Conservation (phyloP, 1,284 basidiomycete genomes). For the Ganoderma multipileum region DNA sequence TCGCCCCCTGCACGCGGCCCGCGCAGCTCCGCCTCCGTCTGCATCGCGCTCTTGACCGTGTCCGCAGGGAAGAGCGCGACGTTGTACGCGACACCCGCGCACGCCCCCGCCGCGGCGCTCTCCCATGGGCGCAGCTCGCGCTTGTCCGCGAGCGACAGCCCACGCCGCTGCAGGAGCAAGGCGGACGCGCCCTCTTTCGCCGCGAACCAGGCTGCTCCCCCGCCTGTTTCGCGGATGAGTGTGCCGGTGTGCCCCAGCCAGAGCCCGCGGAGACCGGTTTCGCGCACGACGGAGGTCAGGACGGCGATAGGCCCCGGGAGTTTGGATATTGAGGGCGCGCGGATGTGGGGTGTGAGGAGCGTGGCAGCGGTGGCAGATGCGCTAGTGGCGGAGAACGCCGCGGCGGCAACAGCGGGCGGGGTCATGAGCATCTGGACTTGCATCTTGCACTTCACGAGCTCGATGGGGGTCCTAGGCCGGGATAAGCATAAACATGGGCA, state of each 20-base stretch:
- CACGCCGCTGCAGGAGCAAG: slow-evolving; percentile 57
- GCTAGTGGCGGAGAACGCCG: no score
- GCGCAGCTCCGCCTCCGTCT: slow-evolving; percentile 90
- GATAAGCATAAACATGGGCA: not conserved
- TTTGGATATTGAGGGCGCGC: slow-evolving; percentile 30
- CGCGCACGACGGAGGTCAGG: slow-evolving; percentile 66
- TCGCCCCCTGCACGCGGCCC: slow-evolving; percentile 48
- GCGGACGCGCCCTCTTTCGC: slow-evolving; percentile 81
- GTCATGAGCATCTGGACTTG: slow-evolving; percentile 87
- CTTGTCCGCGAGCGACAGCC: slow-evolving; percentile 31
- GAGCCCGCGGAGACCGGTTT: slow-evolving; percentile 76
- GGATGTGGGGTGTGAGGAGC: slow-evolving; percentile 26
- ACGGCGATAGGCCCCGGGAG: slow-evolving; percentile 75
- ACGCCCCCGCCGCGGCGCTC: slow-evolving; percentile 85
- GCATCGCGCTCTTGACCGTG: slow-evolving; percentile 93
- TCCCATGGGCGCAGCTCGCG: slow-evolving; percentile 79
- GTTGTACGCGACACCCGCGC: slow-evolving; percentile 89
- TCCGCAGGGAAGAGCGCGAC: slow-evolving; percentile 92
- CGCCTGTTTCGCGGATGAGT: slow-evolving; percentile 88
- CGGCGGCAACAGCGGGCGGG: slow-evolving; percentile 34
- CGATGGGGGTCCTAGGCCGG: slow-evolving; percentile 78
- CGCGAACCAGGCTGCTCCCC: slow-evolving; percentile 87
- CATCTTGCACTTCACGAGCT: slow-evolving; percentile 95
- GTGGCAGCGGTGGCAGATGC: slow-evolving; percentile 31
- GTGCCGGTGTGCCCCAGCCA: slow-evolving; percentile 92